phyloP scores from a whole-genome alignment of 331 rosid species.

The Pyrus hybrid region DNA sequence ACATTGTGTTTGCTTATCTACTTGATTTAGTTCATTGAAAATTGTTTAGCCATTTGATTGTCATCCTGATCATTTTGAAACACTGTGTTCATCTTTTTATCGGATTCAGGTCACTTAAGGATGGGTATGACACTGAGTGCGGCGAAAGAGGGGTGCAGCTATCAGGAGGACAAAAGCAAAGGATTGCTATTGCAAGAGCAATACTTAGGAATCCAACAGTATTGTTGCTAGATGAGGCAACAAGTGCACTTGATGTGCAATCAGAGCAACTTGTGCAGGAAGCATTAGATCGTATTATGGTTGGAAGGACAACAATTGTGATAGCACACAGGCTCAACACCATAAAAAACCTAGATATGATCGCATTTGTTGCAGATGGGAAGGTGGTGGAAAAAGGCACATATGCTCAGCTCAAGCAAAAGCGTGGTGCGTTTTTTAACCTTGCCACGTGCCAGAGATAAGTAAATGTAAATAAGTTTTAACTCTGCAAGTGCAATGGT shows the following conservation, averaged over 20 bases:
- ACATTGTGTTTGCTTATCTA: neutral
- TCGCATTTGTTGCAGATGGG: conserved; percentile 81
- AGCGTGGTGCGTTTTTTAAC: conserved; percentile 71
- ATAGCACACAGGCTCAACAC: conserved; percentile 94
- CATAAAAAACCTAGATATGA: conserved; percentile 66
- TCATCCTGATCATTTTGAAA: neutral
- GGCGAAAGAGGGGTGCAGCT: conserved; percentile 95
- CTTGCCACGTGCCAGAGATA: conserved; percentile 52
- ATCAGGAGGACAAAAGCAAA: conserved; percentile 95
- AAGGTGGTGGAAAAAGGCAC: conserved; percentile 81
- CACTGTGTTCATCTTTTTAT: neutral
- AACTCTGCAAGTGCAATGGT: neutral
- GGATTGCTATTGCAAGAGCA: conserved; percentile 93
- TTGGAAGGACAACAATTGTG: conserved; percentile 79
- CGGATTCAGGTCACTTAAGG: conserved; percentile 55
- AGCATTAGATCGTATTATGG: conserved; percentile 82
- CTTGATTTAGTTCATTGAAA: no score
- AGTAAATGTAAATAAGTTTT: neutral
- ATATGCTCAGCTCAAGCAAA: conserved; percentile 69
- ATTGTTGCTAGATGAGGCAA: conserved; percentile 80
- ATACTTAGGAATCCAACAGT: conserved; percentile 75
- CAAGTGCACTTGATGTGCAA: conserved; percentile 87
- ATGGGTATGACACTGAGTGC: conserved; percentile 80
- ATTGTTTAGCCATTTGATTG: neutral
- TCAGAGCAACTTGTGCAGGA: conserved; percentile 88